Conservation (phyloP, 345 rosid genomes). For the Brassica rapa region DNA sequence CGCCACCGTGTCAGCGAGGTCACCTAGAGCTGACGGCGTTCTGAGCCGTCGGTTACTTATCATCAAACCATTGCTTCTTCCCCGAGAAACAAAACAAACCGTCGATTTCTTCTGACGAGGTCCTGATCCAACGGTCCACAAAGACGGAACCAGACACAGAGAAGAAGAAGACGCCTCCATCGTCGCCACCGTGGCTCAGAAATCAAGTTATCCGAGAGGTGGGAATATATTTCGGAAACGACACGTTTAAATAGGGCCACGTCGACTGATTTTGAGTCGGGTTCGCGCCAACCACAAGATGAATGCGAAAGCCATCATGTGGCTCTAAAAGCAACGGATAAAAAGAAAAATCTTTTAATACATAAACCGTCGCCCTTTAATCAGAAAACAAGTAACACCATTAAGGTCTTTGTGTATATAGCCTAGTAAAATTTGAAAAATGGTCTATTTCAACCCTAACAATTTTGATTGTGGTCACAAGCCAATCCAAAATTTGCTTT, state of each 20-base stretch:
- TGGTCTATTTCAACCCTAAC: background rate
- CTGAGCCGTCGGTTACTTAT: slow-evolving; percentile 20
- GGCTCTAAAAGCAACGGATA: background rate
- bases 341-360: background rate
- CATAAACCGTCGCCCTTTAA: slow-evolving; percentile 12
- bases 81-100: background rate
- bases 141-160: background rate
- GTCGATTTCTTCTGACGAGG: background rate
- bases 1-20: slow-evolving; percentile 43
- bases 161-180: background rate
- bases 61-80: background rate
- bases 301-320: background rate
- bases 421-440: too few species aligned
- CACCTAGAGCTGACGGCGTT: slow-evolving; percentile 40
- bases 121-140: background rate
- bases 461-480: background rate
- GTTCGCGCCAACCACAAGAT: slow-evolving; percentile 1
- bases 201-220: background rate
- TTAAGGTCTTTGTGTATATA: slow-evolving; percentile 6
- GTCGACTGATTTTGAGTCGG: slow-evolving; percentile 19
- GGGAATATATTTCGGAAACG: background rate
- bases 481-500: too few species aligned
- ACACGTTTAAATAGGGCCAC: slow-evolving; percentile 47
- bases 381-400: background rate
- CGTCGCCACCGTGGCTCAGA: background rate